A percentile compares a stretch with the other conserved stretches of the same genome.
Conservation (phyloP, 1,284 basidiomycete genomes). For the Boletus mariae region DNA sequence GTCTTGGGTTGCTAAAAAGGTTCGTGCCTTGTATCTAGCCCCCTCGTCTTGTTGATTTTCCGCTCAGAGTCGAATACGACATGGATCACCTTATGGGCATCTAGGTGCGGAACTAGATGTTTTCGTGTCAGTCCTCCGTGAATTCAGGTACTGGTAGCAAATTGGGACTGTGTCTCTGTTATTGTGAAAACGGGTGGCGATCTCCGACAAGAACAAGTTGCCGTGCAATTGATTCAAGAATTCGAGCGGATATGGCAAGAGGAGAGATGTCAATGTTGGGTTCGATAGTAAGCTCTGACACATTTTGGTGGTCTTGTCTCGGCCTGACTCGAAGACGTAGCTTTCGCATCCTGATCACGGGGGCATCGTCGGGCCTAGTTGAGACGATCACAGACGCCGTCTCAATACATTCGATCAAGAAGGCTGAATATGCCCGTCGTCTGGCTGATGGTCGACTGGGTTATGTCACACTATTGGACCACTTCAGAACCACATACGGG, state of each 20-base stretch:
- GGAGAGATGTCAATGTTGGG: slow-evolving; percentile 87
- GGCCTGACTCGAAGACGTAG: slow-evolving; percentile 29
- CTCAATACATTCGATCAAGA: slow-evolving; percentile 99
- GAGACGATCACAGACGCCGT: slow-evolving; percentile 97
- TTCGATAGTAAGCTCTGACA: slow-evolving; percentile 71
- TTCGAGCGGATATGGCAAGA: slow-evolving; percentile 96
- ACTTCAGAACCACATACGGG: slow-evolving; percentile 89
- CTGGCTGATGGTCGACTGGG: slow-evolving; percentile 77
- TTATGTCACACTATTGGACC: slow-evolving; percentile 85
- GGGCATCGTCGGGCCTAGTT: slow-evolving; percentile 87
- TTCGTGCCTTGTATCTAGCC: slow-evolving; percentile 28
- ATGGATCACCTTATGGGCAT: slow-evolving; percentile 93
- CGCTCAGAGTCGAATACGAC: slow-evolving; percentile 79
- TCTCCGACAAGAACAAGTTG: slow-evolving; percentile 95
- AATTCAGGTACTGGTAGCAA: slow-evolving; percentile 40
- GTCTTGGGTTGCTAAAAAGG: slow-evolving; percentile 94
- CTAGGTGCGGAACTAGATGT: slow-evolving; percentile 55
- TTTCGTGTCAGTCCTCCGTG: slow-evolving; percentile 3
- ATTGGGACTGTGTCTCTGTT: slow-evolving; percentile 88
- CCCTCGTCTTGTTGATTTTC: slow-evolving; percentile 1
- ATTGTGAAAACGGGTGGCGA: slow-evolving; percentile 99
- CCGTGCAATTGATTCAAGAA: slow-evolving; percentile 91
- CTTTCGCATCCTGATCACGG: slow-evolving; percentile 90
- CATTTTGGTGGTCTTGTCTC: not conserved
- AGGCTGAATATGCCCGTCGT: slow-evolving; percentile 91